Conservation (phyloP, 2,329 filamentous ascomycete species). For the Fusarium ramigenum region DNA sequence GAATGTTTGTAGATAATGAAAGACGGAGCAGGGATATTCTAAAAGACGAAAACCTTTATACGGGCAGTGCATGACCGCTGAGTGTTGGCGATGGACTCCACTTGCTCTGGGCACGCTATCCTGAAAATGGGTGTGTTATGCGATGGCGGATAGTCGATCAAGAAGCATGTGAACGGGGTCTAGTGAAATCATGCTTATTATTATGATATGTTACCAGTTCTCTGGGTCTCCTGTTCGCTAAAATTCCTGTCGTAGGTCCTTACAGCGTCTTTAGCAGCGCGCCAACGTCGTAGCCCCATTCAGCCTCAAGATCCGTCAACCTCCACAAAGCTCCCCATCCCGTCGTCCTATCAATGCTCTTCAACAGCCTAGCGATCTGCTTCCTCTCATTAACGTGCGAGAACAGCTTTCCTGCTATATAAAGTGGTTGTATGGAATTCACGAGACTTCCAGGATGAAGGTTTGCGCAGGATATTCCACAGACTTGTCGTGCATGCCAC, state of each 20-base stretch:
- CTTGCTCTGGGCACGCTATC: background rate
- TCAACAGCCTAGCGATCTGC: conserved; percentile 50
- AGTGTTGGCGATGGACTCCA: background rate
- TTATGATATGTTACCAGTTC: background rate
- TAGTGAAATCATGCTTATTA: background rate
- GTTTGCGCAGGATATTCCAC: conserved; percentile 62
- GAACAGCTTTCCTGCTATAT: conserved; percentile 59
- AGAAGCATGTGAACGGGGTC: background rate
- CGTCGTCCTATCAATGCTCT: conserved; percentile 56
- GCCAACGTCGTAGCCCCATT: conserved; percentile 45
- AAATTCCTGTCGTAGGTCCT: background rate
- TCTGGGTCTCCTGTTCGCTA: background rate
- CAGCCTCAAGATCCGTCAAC: conserved; percentile 56
- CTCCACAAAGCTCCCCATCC: conserved; percentile 61
- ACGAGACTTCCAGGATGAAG: conserved; percentile 60
- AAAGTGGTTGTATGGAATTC: conserved; percentile 63
- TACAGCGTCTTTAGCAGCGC: conserved; percentile 17
- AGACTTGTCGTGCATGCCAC: conserved; percentile 59
- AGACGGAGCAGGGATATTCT: background rate
- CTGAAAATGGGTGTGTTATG: conserved; percentile 12
- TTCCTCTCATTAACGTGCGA: conserved; percentile 53
- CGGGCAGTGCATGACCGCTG: background rate
- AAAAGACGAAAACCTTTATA: background rate
- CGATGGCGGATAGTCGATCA: conserved; percentile 6
- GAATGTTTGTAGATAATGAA: background rate